These are phyloP conservation scores for Syzygium jambos DNA, from an alignment of 345 rosid species.

Conservation along the genomic window DNA sequence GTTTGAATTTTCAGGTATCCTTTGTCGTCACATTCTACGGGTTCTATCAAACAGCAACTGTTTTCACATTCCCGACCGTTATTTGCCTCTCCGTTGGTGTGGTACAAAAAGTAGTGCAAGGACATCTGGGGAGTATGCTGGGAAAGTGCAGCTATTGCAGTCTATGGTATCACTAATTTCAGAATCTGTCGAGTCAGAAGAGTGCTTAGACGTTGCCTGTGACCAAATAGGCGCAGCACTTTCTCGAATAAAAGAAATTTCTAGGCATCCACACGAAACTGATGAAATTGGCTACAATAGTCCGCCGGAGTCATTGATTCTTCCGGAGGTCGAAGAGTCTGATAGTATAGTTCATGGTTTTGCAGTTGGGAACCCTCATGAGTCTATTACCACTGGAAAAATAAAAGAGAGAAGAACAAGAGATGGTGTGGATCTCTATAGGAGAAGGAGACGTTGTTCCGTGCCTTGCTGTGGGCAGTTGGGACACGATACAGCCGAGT, in stretches of 20 bases:
- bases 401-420: constrained; percentile 41
- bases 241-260: constrained; percentile 30
- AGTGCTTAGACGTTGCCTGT: constrained; percentile 46
- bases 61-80: constrained; percentile 50
- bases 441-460: constrained; percentile 33
- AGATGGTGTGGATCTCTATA: constrained; percentile 22
- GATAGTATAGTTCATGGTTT: constrained; percentile 35
- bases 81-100: constrained; percentile 35
- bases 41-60: constrained; percentile 51
- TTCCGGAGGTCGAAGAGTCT: constrained; percentile 36
- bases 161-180: constrained; percentile 38
- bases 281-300: constrained; percentile 21
- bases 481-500: constrained; percentile 39
- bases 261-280: constrained; percentile 13
- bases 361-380: constrained; percentile 22
- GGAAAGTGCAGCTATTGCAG: constrained; percentile 35
- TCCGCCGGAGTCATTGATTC: constrained; percentile 35
- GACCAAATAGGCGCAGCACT: constrained; percentile 32
- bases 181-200: constrained; percentile 42
- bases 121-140: constrained; percentile 17
- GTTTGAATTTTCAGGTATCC: constrained; percentile 51
- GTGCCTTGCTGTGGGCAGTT: constrained; percentile 39
- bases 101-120: constrained; percentile 1
- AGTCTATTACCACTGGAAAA: constrained; percentile 22
- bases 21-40: constrained; percentile 51